These are phyloP conservation scores for Sarcodon sp. DNA, from an alignment of 768 basidiomycete genomes.

Conservation along the genomic window DNA sequence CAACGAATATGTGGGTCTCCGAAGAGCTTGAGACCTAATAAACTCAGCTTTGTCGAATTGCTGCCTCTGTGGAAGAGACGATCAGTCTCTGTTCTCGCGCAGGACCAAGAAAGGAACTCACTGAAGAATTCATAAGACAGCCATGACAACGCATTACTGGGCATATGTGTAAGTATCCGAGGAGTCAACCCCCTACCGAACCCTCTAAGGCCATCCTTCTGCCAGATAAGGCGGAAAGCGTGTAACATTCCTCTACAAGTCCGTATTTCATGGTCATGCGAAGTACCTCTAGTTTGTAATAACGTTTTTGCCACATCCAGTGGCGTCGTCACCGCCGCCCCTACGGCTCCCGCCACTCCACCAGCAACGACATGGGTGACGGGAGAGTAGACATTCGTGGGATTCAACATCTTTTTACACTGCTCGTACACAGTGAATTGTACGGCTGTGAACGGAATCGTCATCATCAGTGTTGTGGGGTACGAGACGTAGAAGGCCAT, in stretches of 20 bases:
- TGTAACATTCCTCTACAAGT: conserved; percentile 74
- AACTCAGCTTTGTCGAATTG: conserved; percentile 9
- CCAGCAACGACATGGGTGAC: conserved; percentile 85
- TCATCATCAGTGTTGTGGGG: conserved; percentile 93
- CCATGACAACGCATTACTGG: conserved; percentile 96
- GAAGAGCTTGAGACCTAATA: background rate
- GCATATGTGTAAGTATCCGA: conserved; percentile 89
- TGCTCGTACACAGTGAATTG: conserved; percentile 97
- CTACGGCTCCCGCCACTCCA: conserved; percentile 85
- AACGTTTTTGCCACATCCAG: conserved; percentile 97
- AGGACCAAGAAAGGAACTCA: conserved; percentile 29
- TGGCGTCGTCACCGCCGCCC: conserved; percentile 92
- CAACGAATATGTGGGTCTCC: too few relatives aligned
- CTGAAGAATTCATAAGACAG: conserved; percentile 98
- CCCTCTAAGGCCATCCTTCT: conserved; percentile 73
- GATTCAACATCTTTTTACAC: conserved; percentile 78
- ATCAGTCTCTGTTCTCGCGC: background rate
- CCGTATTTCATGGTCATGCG: conserved; percentile 76
- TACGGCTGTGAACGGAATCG: conserved; percentile 95
- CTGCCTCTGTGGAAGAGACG: conserved; percentile 11
- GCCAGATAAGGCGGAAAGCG: conserved; percentile 83
- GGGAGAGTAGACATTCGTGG: conserved; percentile 82
- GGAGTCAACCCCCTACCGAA: conserved; percentile 84
- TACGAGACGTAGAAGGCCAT: conserved; percentile 96
- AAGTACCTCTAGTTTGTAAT: conserved; percentile 88